Evolutionary conservation across 805 yeast genomes (phyloP).

Genomic region (Candida argentea): DNA sequence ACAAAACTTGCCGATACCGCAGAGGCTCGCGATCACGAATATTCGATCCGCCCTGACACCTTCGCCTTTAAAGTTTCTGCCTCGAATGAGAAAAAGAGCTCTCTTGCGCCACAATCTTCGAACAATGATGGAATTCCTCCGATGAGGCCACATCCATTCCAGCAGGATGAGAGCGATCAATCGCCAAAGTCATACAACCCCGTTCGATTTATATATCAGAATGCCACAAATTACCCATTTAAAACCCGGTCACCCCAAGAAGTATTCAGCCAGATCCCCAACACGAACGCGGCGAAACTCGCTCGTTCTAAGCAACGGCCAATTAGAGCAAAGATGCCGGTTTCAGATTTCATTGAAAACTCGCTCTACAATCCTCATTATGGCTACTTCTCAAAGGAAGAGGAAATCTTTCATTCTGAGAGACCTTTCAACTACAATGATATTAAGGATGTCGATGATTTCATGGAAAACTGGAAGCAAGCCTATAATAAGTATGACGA

Average conservation of each 20-base stretch:
- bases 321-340: slow-evolving; percentile 53
- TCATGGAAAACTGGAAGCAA: slow-evolving; percentile 55
- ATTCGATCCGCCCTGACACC: slow-evolving; percentile 35
- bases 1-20: slow-evolving; percentile 2
- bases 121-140: not conserved
- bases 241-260: slow-evolving; percentile 27
- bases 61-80: slow-evolving; percentile 31
- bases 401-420: slow-evolving; percentile 62
- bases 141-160: slow-evolving; percentile 15
- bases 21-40: slow-evolving; percentile 26
- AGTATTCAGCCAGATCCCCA: slow-evolving; percentile 26
- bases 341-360: slow-evolving; percentile 76
- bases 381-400: slow-evolving; percentile 75
- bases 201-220: slow-evolving; percentile 25
- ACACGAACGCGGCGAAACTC: slow-evolving; percentile 22
- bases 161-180: slow-evolving; percentile 7
- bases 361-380: slow-evolving; percentile 72
- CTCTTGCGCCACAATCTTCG: slow-evolving; percentile 4
- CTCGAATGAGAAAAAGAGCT: slow-evolving; percentile 10
- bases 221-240: slow-evolving; percentile 34
- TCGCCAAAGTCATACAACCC: slow-evolving; percentile 17
- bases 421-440: slow-evolving; percentile 53
- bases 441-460: slow-evolving; percentile 55
- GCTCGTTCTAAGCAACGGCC: slow-evolving; percentile 40
- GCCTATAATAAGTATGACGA: slow-evolving; percentile 48